Evolutionary conservation across 805 yeast genomes (phyloP), one percentile per base, ranked within the genome.

Genomic region (Candida taoyuanica): DNA sequence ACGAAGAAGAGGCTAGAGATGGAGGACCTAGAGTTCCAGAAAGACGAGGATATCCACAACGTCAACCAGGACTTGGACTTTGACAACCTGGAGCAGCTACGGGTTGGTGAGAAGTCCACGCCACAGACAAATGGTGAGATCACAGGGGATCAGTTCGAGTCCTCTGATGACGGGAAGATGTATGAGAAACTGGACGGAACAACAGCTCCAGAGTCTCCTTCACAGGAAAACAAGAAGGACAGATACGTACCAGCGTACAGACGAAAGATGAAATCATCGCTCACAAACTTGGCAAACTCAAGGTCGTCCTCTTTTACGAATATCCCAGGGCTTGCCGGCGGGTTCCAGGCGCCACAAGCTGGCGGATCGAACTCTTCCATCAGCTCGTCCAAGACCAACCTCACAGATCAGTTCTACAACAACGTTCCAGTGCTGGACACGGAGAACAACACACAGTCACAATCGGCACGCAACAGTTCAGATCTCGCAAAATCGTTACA

Each of bases 201-300:
- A 25, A 23, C 14, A 23, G 28, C 15, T 11, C 15, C 19, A 5
- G 28, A 17, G 9, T 24, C 40, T 7, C 37, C 36, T 4, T 13
- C 31, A 4, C 35, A 33, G 15, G 40, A 36, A 17, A 32, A 25
- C 14, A 36, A 40, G 36, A 43, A 41, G 29, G 20, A 36, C 16
- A 42, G 60, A 40, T 65, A 50, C 43, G 56, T 60, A 5, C 70
- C 70, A 13, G 70, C 70, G 3, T 65, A 65, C 40, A 56, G 62
- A 43, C 59, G 57, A 46, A 62, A 58, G 36, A 42, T 62, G 30
- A 59, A 57, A 33, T 41, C 53, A 1, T 49, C 56, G 8, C 36
- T 55, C 24, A 37, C 43, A 5, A 52, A 53, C 11, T 29, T 55
- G 14, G 39, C 41, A 19, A 49, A 40, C 39, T 53, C 52, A 18